Percentiles rank a stretch among this genome's conserved stretches.
Conservation (phyloP, 1,139 yeast species). For the Spencermartinsiella ligniputridi region DNA sequence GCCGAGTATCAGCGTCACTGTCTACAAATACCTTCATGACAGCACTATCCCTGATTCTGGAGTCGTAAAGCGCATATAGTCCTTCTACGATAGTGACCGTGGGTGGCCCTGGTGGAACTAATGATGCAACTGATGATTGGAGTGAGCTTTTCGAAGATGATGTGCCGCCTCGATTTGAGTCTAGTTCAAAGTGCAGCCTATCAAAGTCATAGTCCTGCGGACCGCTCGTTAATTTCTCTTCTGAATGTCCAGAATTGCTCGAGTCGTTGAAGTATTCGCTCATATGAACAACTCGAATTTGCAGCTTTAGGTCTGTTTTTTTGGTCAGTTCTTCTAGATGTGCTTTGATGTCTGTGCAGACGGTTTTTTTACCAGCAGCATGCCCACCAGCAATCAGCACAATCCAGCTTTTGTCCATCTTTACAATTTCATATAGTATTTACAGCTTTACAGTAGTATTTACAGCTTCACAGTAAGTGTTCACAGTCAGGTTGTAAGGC, state of each 20-base stretch:
- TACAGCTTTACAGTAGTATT: too few relatives aligned
- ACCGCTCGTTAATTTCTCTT: slow-evolving; percentile 9
- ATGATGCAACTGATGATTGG: background rate
- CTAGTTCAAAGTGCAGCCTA: slow-evolving; percentile 20
- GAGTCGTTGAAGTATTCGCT: slow-evolving; percentile 23
- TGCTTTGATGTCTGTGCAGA: slow-evolving; percentile 25
- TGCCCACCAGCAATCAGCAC: slow-evolving; percentile 73
- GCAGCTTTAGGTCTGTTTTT: slow-evolving; percentile 11
- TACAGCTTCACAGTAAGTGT: too few relatives aligned
- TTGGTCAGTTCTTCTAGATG: slow-evolving; percentile 13
- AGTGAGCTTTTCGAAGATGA: background rate
- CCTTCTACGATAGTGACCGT: slow-evolving; percentile 63
- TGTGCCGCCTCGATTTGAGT: background rate
- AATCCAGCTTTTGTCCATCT: slow-evolving; percentile 31
- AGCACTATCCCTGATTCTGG: slow-evolving; percentile 52
- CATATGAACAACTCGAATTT: slow-evolving; percentile 28
- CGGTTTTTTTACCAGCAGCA: slow-evolving; percentile 54
- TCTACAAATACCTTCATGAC: slow-evolving; percentile 74
- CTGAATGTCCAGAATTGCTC: too few relatives aligned
- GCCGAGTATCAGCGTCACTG: slow-evolving; percentile 78
- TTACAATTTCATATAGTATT: too few relatives aligned
- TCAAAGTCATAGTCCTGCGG: slow-evolving; percentile 41
- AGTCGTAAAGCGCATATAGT: slow-evolving; percentile 70
- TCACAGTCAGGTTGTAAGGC: too few relatives aligned
- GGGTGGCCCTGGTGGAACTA: slow-evolving; percentile 8